A percentile compares a stretch with the other conserved stretches of the same genome.
Conservation (phyloP, 148 eudicot species). For the Cornus controversa region DNA sequence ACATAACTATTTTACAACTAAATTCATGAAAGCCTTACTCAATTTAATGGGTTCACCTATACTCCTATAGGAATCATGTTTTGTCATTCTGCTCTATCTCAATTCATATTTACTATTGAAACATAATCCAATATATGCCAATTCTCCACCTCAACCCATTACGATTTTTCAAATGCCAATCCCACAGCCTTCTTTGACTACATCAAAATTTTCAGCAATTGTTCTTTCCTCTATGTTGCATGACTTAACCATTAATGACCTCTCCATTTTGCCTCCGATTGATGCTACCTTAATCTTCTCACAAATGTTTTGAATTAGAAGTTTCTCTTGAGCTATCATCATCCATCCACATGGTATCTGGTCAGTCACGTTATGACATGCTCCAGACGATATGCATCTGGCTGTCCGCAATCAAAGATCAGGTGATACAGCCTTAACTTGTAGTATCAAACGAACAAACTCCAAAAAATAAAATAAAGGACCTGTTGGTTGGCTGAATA, state of each 20-base stretch:
- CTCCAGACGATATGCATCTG: not conserved
- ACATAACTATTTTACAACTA: not conserved
- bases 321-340: not conserved
- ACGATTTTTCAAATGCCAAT: no score
- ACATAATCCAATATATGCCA: not conserved
- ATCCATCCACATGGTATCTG: not conserved
- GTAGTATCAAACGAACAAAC: no score
- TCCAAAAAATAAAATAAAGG: not conserved
- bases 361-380: not conserved
- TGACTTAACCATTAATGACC: not conserved
- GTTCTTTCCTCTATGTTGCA: not conserved
- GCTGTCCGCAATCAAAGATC: not conserved
- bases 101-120: not conserved
- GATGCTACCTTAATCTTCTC: not conserved
- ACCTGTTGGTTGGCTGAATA: not conserved
- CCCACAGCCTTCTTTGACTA: not conserved
- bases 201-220: not conserved
- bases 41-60: not conserved
- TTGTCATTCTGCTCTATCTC: not conserved
- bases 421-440: not conserved
- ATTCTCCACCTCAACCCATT: not conserved
- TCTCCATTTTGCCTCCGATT: not conserved
- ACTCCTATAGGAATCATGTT: not conserved
- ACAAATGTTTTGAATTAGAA: not conserved
- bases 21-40: conserved; percentile 1